Evolutionary conservation across 202 grass and related monocot genomes (phyloP).

Genomic region (Elaeis oleifera): DNA sequence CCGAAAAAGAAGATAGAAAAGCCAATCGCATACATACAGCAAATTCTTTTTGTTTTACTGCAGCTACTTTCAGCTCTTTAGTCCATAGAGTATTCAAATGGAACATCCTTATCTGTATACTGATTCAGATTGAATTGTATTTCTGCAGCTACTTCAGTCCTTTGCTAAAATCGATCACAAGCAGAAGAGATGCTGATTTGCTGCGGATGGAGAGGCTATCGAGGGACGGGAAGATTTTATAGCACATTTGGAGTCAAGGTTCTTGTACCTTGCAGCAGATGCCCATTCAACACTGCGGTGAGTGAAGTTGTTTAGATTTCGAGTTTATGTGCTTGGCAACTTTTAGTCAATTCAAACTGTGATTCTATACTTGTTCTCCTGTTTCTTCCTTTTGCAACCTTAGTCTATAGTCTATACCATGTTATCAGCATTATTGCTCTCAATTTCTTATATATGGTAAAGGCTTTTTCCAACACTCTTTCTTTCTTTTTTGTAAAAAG

Average conservation of each 20-base stretch:
- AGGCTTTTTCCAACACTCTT: constrained; percentile 7
- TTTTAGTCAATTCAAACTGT: not conserved
- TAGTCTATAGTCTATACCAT: no score
- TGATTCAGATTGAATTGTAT: not conserved
- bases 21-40: no score
- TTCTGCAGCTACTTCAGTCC: constrained; percentile 87
- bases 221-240: constrained; percentile 81
- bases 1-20: no score
- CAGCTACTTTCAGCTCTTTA: no score
- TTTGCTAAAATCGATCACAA: constrained; percentile 79
- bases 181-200: constrained; percentile 32
- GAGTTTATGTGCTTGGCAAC: not conserved
- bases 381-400: not conserved
- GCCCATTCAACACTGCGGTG: constrained; percentile 76
- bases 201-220: constrained; percentile 62
- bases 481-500: constrained; percentile 3
- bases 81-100: not conserved
- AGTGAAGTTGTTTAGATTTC: constrained; percentile 14
- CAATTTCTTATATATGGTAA: not conserved
- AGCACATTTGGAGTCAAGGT: constrained; percentile 76
- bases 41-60: no score
- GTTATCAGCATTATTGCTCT: not conserved
- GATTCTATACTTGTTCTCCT: not conserved
- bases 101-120: not conserved
- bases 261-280: constrained; percentile 94